These are phyloP conservation scores for Colletotrichum sp. DNA, from an alignment of 2,329 filamentous ascomycete genomes.

Conservation along the genomic window DNA sequence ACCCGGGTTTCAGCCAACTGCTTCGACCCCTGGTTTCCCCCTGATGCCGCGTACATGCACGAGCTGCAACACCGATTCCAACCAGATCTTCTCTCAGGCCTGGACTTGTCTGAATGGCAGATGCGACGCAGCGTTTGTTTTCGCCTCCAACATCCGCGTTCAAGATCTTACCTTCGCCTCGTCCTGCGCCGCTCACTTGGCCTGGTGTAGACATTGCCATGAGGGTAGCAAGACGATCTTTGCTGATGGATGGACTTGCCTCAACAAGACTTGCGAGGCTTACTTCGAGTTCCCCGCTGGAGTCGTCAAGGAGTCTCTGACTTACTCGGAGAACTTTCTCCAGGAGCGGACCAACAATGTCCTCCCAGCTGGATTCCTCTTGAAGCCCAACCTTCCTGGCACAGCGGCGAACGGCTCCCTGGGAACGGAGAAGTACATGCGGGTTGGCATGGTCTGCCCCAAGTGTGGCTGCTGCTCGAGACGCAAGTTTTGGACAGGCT, in stretches of 20 bases:
- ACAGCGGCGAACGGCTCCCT: slow-evolving; percentile 33
- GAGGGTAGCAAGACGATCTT: slow-evolving; percentile 40
- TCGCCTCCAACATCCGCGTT: background rate
- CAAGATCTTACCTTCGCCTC: slow-evolving; percentile 13
- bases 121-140: slow-evolving; percentile 14
- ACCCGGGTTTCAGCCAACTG: slow-evolving; percentile 28
- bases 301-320: slow-evolving; percentile 34
- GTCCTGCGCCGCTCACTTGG: background rate
- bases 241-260: slow-evolving; percentile 32
- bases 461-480: slow-evolving; percentile 66
- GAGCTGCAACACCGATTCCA: slow-evolving; percentile 42
- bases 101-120: slow-evolving; percentile 34
- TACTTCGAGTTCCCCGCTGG: slow-evolving; percentile 52
- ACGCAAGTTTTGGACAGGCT: slow-evolving; percentile 64
- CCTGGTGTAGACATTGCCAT: slow-evolving; percentile 38
- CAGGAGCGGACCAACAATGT: slow-evolving; percentile 52
- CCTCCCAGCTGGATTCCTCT: slow-evolving; percentile 32
- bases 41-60: slow-evolving; percentile 34
- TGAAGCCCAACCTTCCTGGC: slow-evolving; percentile 42
- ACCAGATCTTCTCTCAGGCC: slow-evolving; percentile 35
- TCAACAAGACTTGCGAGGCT: slow-evolving; percentile 41
- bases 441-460: slow-evolving; percentile 71
- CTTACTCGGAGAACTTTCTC: slow-evolving; percentile 64
- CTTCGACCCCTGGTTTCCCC: background rate
- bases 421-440: slow-evolving; percentile 56